Evolutionary conservation across 2,329 filamentous ascomycete genomes (phyloP).

Genomic region (Nigrograna mackinnonii): DNA sequence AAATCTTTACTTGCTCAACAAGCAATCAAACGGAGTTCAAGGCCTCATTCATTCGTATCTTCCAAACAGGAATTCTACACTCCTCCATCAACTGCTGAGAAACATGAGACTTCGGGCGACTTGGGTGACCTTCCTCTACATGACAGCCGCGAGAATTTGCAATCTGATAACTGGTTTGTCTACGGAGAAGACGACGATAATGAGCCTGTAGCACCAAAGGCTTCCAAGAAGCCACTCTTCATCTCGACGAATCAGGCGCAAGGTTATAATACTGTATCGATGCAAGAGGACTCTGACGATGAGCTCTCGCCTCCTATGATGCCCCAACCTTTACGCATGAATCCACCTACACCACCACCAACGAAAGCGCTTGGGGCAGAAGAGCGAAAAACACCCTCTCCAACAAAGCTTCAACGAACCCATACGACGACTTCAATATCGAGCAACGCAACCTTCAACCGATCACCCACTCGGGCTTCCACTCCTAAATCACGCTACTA

Average conservation of each 20-base stretch:
- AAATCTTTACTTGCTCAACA: constrained; percentile 37
- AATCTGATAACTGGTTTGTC: constrained; percentile 54
- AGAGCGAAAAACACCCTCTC: constrained; percentile 10
- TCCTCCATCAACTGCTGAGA: constrained; percentile 23
- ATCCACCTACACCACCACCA: constrained; percentile 48
- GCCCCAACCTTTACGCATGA: constrained; percentile 51
- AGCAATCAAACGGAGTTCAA: constrained; percentile 34
- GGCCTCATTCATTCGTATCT: constrained; percentile 29
- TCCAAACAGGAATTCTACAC: constrained; percentile 36
- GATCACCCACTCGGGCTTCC: constrained; percentile 26
- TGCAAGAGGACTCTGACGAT: constrained; percentile 31
- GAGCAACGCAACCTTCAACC: constrained; percentile 32
- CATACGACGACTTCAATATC: constrained; percentile 28
- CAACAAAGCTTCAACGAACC: constrained; percentile 21
- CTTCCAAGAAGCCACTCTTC: constrained; percentile 23
- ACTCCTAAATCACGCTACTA: constrained; percentile 51
- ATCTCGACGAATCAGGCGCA: constrained; percentile 22
- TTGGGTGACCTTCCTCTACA: constrained; percentile 36
- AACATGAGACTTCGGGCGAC: constrained; percentile 18
- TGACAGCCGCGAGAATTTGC: constrained; percentile 36
- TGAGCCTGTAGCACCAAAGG: constrained; percentile 7
- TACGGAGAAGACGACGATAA: constrained; percentile 19
- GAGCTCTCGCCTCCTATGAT: constrained; percentile 30
- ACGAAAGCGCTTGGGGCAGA: constrained; percentile 17
- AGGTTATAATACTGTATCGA: constrained; percentile 30